Evolutionary conservation across 2,329 filamentous ascomycete genomes (phyloP), one percentile per base, ranked within the genome.

Genomic region (Cladobotryum protrusum): DNA sequence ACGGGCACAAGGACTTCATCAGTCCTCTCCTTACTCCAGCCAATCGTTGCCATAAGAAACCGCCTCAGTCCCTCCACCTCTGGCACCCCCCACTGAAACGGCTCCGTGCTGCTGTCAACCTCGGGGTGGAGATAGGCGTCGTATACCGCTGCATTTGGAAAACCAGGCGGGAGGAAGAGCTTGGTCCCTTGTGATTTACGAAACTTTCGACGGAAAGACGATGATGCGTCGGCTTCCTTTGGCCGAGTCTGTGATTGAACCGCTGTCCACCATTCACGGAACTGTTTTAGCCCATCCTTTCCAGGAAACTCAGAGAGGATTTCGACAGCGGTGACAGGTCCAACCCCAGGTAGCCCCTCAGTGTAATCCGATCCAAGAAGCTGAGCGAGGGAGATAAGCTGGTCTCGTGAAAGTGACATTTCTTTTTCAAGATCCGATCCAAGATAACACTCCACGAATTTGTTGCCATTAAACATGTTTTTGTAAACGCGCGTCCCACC

Each of bases 391-490:
- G 86, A 80, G 54, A 99, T 96, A 47, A 99, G 82, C 61, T 92
- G 89, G 48, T 86, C 78, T n/a, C 92, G 82, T 3, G 88, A 86
- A 0, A 99, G 79, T 0, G 87, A 89, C 54, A 96, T 85, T 60
- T 99, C 95, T 59, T 87, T 87, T 61, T 95, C 89, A 0, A 99
- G 75, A 61, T 99, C 93, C 0, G 74, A 75, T 2, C 83, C 72
- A 9, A 99, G 78, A 64, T 97, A 99, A 69, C 93, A 97, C 70
- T 99, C 93, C 39, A 99, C 93, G 60, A 89, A 95, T 65, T 99
- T 99, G 67, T 93, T 93, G 60, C 89, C 86, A 68, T 96, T 99
- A 76, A 99, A 99, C 90, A 99, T 95, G 73, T 99, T 99, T 68
- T 99, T 99, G 76, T 99, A 99, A 18, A 99, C 87, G 15, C 92